phyloP scores from a whole-genome alignment of 2,329 filamentous ascomycete genomes.

The Moelleriella libera region DNA sequence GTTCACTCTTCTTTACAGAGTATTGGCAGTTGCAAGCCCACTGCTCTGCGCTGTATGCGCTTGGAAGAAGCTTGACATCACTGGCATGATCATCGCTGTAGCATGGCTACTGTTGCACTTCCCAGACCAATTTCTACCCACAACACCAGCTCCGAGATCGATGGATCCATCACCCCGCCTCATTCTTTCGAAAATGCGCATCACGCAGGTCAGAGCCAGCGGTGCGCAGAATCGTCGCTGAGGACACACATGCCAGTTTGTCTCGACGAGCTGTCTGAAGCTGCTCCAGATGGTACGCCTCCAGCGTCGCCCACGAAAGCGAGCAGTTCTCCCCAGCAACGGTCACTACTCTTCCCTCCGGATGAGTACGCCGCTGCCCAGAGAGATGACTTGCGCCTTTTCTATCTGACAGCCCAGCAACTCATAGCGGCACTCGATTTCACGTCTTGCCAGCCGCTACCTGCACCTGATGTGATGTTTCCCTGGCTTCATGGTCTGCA shows the following conservation, averaged over 20 bases:
- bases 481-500: constrained; percentile 94
- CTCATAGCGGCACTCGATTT: constrained; percentile 65
- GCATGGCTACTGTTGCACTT: constrained; percentile 42
- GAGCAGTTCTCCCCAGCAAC: constrained; percentile 33
- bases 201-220: constrained; percentile 9
- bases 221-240: constrained; percentile 39
- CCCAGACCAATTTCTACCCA: constrained; percentile 32
- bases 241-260: constrained; percentile 89
- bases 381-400: constrained; percentile 47
- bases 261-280: constrained; percentile 56
- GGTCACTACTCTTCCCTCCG: constrained; percentile 65
- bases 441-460: constrained; percentile 64
- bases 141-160: constrained; percentile 26
- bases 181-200: constrained; percentile 22
- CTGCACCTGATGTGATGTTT: constrained; percentile 75
- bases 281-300: constrained; percentile 43
- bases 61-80: not conserved
- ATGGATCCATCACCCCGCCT: constrained; percentile 21
- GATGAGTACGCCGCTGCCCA: constrained; percentile 39
- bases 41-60: too few species aligned
- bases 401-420: constrained; percentile 54
- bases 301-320: constrained; percentile 51
- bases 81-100: not conserved
- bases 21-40: too few species aligned
- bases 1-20: too few species aligned